Base-by-base conservation (phyloP, 768 basidiomycete genomes). In the Mycena belliarum region DNA sequence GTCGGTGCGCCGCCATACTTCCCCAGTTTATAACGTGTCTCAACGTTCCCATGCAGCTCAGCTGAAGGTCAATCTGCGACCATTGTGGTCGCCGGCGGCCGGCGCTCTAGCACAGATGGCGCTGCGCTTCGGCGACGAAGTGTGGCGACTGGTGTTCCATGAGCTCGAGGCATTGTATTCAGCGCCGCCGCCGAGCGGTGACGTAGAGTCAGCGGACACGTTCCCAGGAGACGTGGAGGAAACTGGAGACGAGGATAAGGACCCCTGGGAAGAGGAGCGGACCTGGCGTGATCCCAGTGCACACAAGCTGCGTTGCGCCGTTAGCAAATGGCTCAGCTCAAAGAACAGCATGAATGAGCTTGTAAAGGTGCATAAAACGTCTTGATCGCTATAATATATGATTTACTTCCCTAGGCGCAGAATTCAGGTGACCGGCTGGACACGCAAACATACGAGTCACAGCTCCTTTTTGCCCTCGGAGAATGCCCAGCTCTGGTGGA, bases 11-110 rank as follows among this genome's bases (percentile, higher is more conserved):
- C 6, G 49, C 5, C 32, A 10, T 11, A 43, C 4, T 29, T 41
- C 57, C 11, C 11, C 33, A 10, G 20, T 32, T 23, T 48, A 59
- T 15, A 8, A 16, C 11, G 3, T 49, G 20, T 24, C 55, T 63
- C 46, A 49, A 15, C 32, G 33, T 47, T 2, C 24, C 14, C 20
- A 25, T 53, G 24, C 65, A 89, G 92, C 90, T 7, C 95, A 97
- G 69, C 78, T 98, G 50, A 98, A 98, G 75, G 89, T 98, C 59
- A 96, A 95, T 69, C 75, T 98, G 43, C 83, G 92, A 26, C 97
- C 97, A 0, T 68, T 97, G 16, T 99, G 95, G 90, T 82, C 85
- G 4, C 89, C 95, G 18, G 85, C 94, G 5, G 81, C 86, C 14
- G 80, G 81, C 12, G 87, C 90, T 0, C 71, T 97, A 6, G 78